Evolutionary conservation across 73 alveolate species (phyloP).

Genomic region (Tetrahymena borealis): DNA sequence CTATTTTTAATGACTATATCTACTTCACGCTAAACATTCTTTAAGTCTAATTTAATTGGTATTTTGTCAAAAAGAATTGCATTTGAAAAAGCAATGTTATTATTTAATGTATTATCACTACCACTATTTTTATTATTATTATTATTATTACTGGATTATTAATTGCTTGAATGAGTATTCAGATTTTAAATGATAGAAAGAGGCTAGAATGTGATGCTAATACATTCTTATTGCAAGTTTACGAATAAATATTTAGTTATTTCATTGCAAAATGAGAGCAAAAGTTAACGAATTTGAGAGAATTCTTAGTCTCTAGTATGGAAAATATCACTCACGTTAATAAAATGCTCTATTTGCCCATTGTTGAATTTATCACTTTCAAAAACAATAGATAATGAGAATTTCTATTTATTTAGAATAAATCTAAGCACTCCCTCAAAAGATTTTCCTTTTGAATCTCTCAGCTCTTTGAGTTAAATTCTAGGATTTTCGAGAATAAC

Average conservation of each 20-base stretch:
- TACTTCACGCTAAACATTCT: background rate
- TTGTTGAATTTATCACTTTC: background rate
- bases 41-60: background rate
- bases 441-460: background rate
- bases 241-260: background rate
- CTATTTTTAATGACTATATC: background rate
- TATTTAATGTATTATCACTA: background rate
- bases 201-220: background rate
- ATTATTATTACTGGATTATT: background rate
- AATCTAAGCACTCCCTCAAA: background rate
- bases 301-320: background rate
- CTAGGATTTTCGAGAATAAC: background rate
- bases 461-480: background rate
- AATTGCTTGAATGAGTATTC: background rate
- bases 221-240: background rate
- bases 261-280: background rate
- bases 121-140: background rate
- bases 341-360: background rate
- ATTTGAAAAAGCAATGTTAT: background rate
- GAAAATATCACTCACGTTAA: background rate
- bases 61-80: background rate
- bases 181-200: background rate
- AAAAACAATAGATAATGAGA: background rate
- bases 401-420: background rate
- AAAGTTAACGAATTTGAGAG: background rate